Evolutionary conservation across 2,329 filamentous ascomycete genomes (phyloP).

Genomic region (Fusarium transvaalense): DNA sequence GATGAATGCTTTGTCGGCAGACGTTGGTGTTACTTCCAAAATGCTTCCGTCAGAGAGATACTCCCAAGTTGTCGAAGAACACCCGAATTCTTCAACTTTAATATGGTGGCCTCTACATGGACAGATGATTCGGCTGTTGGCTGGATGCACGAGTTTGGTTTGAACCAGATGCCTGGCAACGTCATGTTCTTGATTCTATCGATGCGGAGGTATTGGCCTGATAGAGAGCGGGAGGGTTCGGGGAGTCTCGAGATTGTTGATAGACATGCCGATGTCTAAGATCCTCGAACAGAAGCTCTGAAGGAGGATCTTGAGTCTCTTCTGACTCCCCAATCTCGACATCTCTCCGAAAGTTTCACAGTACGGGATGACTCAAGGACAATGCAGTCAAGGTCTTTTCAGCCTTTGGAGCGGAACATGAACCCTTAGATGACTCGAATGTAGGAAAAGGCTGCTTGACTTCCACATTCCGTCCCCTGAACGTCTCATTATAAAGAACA

Average conservation of each 20-base stretch:
- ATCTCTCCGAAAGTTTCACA: constrained; percentile 60
- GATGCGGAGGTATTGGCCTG: constrained; percentile 61
- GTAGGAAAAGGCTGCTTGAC: background rate
- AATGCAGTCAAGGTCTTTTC: constrained; percentile 52
- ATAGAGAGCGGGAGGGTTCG: constrained; percentile 24
- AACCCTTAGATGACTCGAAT: background rate
- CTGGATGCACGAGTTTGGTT: constrained; percentile 78
- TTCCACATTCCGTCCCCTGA: background rate
- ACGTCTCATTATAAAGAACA: constrained; percentile 5
- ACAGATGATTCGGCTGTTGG: constrained; percentile 77
- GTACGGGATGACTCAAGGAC: constrained; percentile 61
- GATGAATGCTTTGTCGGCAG: constrained; percentile 86
- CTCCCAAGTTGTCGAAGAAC: background rate
- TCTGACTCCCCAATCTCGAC: constrained; percentile 55
- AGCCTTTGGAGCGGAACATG: background rate
- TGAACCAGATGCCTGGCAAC: constrained; percentile 81
- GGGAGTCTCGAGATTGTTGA: constrained; percentile 1
- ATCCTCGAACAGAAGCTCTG: constrained; percentile 60
- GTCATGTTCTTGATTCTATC: constrained; percentile 78
- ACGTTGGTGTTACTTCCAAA: constrained; percentile 82
- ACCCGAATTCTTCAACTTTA: constrained; percentile 69
- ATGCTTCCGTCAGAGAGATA: constrained; percentile 65
- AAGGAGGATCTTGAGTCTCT: constrained; percentile 38
- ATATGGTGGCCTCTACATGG: constrained; percentile 79
- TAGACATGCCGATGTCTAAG: constrained; percentile 72